Base-by-base conservation (phyloP, 2,329 filamentous ascomycete species). In the Raffaelea deltoideospora region DNA sequence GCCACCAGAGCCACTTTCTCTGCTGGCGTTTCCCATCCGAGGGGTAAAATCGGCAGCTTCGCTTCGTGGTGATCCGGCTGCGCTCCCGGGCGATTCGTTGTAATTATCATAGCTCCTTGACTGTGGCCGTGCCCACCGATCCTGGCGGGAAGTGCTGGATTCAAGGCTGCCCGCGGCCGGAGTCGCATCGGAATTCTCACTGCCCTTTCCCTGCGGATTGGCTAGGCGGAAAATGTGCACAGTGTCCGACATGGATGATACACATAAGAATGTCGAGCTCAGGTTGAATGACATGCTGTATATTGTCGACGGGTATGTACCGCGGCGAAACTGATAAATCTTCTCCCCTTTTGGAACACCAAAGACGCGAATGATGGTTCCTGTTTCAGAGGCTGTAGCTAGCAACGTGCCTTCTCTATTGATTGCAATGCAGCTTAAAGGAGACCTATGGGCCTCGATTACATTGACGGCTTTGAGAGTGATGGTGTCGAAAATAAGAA, bases 211-310 rank as follows among this genome's bases (percentile, higher is more conserved):
- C 45, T 60, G 56, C 32, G 71, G 65, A 36, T 58, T 64, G 36
- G 64, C 65, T 17, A 98, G 67, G 37, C 87, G 84, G 63, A 98
- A 98, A 35, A 98, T 86, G 54, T 98, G 90, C 10, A 98, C 79
- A 0, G 90, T 98, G 51, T 98, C 90, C 1, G 87, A 93, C 2
- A 86, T 87, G 3, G 88, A 96, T 5, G 90, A 96, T 29, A 98
- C 87, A 51, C 87, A 95, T 26, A 98, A 72, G 10, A 98, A 66
- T 2, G 87, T 94, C 3, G 87, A 93, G 41, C 82, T 86, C 34
- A 86, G 77, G 56, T 98, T 98, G 61, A 98, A 98, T 1, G 87
- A 93, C 86, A 98, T 95, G 71, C 86, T 93, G 61, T 87, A 95
- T 48, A 98, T 98, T 29, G 84, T 80, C 2, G 87, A 87, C 0